These are phyloP conservation scores for Boechera divaricarpa DNA, from an alignment of 345 rosid genomes.

Conservation along the genomic window DNA sequence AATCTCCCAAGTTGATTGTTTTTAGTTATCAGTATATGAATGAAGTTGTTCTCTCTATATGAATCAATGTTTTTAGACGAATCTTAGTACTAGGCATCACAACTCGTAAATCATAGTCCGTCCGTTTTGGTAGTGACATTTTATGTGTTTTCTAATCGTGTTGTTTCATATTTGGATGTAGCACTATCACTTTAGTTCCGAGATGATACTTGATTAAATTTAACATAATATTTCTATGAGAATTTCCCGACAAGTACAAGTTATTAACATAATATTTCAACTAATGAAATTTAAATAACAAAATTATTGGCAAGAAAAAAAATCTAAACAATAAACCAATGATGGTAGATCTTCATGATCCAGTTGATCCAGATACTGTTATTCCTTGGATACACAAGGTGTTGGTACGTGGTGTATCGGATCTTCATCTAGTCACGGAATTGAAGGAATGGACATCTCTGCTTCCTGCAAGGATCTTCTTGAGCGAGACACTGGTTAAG, in stretches of 20 bases:
- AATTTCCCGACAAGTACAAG: too few species aligned
- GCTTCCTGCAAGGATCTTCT: constrained; percentile 9
- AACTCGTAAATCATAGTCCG: background rate
- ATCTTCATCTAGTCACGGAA: background rate
- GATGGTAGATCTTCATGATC: background rate
- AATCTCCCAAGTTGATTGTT: background rate
- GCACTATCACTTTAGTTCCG: too few species aligned
- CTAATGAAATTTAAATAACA: too few species aligned
- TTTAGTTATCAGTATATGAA: background rate
- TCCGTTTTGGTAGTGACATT: background rate
- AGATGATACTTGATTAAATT: too few species aligned
- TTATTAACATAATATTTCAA: too few species aligned
- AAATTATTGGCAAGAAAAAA: too few species aligned
- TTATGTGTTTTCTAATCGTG: too few species aligned
- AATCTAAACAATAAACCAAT: too few species aligned
- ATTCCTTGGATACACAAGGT: constrained; percentile 13
- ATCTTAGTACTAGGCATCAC: background rate
- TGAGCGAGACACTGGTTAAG: constrained; percentile 18
- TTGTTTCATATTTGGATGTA: too few species aligned
- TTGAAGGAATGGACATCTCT: background rate
- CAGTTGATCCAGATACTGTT: background rate
- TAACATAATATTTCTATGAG: too few species aligned
- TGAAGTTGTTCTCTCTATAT: background rate
- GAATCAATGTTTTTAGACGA: background rate
- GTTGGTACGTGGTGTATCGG: constrained; percentile 20